Evolutionary conservation across 805 yeast genomes (phyloP).

Genomic region (Debaryomyces castellii): DNA sequence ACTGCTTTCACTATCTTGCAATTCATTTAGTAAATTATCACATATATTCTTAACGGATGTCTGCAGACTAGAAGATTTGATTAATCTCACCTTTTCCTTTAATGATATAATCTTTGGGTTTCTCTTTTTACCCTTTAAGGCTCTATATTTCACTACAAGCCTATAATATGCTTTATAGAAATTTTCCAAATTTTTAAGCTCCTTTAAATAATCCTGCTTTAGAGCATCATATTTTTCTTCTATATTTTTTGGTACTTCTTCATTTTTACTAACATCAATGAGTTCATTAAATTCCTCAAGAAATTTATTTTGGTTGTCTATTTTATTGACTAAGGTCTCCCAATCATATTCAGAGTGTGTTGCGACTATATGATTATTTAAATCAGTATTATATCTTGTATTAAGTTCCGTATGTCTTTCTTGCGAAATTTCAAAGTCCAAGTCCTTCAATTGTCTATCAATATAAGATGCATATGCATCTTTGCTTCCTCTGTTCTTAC

Average conservation of each 20-base stretch:
- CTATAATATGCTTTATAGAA: constrained; percentile 32
- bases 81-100: constrained; percentile 17
- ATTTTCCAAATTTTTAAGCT: constrained; percentile 23
- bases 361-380: constrained; percentile 5
- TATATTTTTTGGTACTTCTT: constrained; percentile 9
- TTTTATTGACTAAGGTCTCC: constrained; percentile 6
- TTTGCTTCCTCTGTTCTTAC: background rate
- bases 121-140: constrained; percentile 15
- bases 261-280: constrained; percentile 15
- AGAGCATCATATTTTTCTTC: constrained; percentile 19
- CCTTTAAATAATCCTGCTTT: constrained; percentile 25
- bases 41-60: constrained; percentile 18
- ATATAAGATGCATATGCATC: background rate
- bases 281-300: constrained; percentile 21
- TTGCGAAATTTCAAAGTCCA: constrained; percentile 7
- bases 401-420: constrained; percentile 8
- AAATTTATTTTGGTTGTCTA: constrained; percentile 15
- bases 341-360: constrained; percentile 1
- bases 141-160: constrained; percentile 27
- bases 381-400: constrained; percentile 10
- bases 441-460: constrained; percentile 5
- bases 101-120: constrained; percentile 6
- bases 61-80: constrained; percentile 22
- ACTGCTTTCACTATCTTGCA: constrained; percentile 9
- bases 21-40: constrained; percentile 20